Conservation (phyloP, 2,329 filamentous ascomycete species). For the Aspergillus alliaceus region DNA sequence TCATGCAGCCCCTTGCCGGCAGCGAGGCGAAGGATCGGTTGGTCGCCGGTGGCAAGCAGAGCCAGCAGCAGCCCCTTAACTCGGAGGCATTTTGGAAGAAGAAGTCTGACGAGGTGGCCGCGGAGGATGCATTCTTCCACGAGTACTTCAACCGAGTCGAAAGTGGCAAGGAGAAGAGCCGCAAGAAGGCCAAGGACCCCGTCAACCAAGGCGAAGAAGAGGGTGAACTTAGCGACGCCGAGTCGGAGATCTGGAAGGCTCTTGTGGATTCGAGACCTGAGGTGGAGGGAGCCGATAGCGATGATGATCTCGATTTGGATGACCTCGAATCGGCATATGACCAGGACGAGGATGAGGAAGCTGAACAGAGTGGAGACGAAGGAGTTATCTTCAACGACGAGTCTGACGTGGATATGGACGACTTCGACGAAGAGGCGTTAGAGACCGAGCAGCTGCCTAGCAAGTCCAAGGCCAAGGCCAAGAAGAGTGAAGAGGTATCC, state of each 20-base stretch:
- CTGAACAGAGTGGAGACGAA: slow-evolving; percentile 41
- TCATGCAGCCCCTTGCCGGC: slow-evolving; percentile 90
- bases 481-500: slow-evolving; percentile 32
- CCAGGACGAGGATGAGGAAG: slow-evolving; percentile 43
- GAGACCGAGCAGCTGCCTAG: slow-evolving; percentile 40
- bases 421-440: slow-evolving; percentile 47
- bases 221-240: slow-evolving; percentile 57
- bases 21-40: slow-evolving; percentile 61
- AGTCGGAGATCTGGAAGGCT: slow-evolving; percentile 89
- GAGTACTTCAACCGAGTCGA: slow-evolving; percentile 83
- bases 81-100: slow-evolving; percentile 87
- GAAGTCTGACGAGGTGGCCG: slow-evolving; percentile 81
- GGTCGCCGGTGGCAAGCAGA: slow-evolving; percentile 58
- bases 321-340: slow-evolving; percentile 54
- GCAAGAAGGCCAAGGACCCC: slow-evolving; percentile 56
- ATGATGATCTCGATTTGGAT: slow-evolving; percentile 59
- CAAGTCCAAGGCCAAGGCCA: slow-evolving; percentile 21
- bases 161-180: slow-evolving; percentile 54
- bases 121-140: slow-evolving; percentile 97
- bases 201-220: slow-evolving; percentile 43
- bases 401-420: slow-evolving; percentile 46
- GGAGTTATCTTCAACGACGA: slow-evolving; percentile 51
- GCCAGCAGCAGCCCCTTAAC: slow-evolving; percentile 71
- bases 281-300: slow-evolving; percentile 62
- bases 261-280: slow-evolving; percentile 80